Conservation (phyloP, 2,329 filamentous ascomycete species). For the Ambrosiella beaveri region DNA sequence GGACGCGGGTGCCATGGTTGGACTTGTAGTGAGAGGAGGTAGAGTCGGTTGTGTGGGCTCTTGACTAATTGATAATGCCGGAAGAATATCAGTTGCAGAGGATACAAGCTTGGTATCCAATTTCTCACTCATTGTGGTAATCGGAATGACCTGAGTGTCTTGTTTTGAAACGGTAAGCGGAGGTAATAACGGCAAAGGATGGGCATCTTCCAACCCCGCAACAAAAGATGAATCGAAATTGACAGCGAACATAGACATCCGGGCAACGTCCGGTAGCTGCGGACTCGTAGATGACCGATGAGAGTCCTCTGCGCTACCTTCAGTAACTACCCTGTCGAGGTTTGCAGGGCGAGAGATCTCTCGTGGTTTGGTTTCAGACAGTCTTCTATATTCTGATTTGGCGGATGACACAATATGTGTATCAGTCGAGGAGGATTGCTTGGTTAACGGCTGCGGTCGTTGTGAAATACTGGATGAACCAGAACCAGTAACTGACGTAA, state of each 20-base stretch:
- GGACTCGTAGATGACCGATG: slow-evolving; percentile 33
- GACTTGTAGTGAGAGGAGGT: slow-evolving; percentile 6
- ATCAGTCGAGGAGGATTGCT: too few species aligned
- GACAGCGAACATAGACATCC: slow-evolving; percentile 42
- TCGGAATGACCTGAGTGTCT: neutral
- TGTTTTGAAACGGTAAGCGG: slow-evolving; percentile 1
- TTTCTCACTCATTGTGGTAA: neutral
- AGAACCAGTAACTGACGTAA: too few species aligned
- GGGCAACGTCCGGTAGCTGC: slow-evolving; percentile 38
- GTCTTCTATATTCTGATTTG: too few species aligned
- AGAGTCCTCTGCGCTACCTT: neutral
- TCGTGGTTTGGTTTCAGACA: too few species aligned
- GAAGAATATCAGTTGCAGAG: neutral
- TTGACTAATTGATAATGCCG: neutral
- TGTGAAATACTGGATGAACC: too few species aligned
- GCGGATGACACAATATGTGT: too few species aligned
- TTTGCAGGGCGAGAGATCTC: neutral
- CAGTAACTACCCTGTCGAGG: neutral
- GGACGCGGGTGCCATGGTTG: slow-evolving; percentile 2
- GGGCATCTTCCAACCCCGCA: slow-evolving; percentile 11
- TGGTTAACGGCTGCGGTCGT: too few species aligned
- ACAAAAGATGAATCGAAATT: slow-evolving; percentile 25
- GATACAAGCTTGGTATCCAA: neutral
- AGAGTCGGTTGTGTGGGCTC: neutral
- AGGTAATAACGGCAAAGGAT: slow-evolving; percentile 16